phyloP scores from a whole-genome alignment of 2,329 filamentous ascomycete species.

The Cytospora mali region DNA sequence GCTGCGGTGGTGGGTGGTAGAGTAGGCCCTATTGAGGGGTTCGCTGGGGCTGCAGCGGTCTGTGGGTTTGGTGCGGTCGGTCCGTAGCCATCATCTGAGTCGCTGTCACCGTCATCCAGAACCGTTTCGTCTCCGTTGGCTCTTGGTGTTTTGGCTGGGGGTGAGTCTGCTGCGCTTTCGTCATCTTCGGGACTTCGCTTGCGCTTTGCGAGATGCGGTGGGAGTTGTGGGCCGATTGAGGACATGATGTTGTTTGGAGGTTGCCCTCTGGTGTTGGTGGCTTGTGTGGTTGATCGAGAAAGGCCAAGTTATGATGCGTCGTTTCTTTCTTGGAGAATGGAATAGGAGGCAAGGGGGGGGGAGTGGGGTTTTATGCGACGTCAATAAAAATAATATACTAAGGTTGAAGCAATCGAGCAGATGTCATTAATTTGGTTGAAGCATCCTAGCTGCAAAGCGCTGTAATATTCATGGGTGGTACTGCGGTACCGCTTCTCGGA shows the following conservation, averaged over 20 bases:
- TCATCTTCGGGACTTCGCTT: constrained; percentile 56
- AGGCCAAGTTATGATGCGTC: neutral
- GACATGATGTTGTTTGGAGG: constrained; percentile 52
- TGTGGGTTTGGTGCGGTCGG: constrained; percentile 38
- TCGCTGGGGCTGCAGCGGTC: constrained; percentile 19
- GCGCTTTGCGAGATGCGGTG: constrained; percentile 66
- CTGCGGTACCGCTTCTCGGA: neutral
- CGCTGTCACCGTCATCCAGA: constrained; percentile 42
- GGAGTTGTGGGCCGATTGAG: constrained; percentile 70
- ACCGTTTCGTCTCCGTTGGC: constrained; percentile 55
- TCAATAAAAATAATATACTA: no score
- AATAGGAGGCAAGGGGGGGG: neutral
- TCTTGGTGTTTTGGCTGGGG: constrained; percentile 50
- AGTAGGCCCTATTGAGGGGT: constrained; percentile 35
- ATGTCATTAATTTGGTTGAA: constrained; percentile 2
- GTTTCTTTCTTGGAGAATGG: neutral
- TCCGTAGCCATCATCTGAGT: constrained; percentile 47
- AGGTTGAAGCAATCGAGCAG: neutral
- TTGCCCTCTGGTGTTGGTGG: constrained; percentile 36
- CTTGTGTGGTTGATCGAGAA: neutral
- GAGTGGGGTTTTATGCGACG: no score
- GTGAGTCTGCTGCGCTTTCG: constrained; percentile 40
- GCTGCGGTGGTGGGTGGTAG: constrained; percentile 23
- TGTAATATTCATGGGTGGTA: neutral
- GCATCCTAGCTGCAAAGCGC: neutral